Evolutionary conservation across 148 eudicot species (phyloP).

Genomic region (Spergularia bocconei): DNA sequence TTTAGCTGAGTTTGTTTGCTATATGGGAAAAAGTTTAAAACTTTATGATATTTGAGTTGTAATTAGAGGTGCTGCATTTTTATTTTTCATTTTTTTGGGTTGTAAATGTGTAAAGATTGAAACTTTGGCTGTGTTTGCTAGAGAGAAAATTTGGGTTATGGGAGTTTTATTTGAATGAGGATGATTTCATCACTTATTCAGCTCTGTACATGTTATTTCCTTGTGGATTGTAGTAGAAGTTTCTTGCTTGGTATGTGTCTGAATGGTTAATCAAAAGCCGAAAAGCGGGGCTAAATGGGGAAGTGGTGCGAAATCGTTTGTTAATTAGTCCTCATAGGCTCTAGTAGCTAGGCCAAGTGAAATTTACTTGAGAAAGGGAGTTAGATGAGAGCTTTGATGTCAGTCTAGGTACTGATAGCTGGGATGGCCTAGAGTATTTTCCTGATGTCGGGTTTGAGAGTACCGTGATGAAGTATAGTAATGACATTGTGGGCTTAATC

Average conservation of each 20-base stretch:
- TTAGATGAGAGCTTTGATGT: not conserved
- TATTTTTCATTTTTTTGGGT: not conserved
- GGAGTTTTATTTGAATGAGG: not conserved
- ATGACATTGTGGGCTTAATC: too few relatives aligned
- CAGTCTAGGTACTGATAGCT: not conserved
- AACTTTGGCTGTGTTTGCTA: too few relatives aligned
- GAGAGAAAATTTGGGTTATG: not conserved
- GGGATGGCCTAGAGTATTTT: not conserved
- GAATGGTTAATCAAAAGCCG: not conserved
- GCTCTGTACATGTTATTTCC: not conserved
- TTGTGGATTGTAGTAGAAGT: not conserved
- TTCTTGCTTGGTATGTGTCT: not conserved
- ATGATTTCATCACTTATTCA: not conserved
- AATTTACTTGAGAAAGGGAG: not conserved
- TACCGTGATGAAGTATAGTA: too few relatives aligned
- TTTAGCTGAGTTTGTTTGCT: not conserved
- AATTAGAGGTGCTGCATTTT: not conserved
- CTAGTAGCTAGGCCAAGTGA: not conserved
- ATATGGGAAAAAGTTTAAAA: not conserved
- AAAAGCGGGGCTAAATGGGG: not conserved
- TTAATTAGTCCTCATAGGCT: too few relatives aligned
- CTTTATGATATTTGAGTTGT: slow-evolving; percentile 17
- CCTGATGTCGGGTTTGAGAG: too few relatives aligned
- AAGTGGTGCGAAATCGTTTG: not conserved
- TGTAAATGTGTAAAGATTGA: not conserved